Conservation (phyloP, 306 rosid species). For the Casuarina glauca region DNA sequence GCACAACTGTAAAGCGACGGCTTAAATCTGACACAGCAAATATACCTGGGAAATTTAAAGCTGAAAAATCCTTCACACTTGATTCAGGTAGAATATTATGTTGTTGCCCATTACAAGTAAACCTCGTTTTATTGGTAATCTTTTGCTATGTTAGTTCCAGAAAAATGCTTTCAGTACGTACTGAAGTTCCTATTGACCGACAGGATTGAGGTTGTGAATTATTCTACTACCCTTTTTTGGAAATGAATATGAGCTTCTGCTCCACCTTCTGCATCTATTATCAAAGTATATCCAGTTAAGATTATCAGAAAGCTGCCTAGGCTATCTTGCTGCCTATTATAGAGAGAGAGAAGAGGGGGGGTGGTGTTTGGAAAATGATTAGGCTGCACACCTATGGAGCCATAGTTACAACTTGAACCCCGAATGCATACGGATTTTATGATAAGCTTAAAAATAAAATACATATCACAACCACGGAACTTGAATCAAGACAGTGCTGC, state of each 20-base stretch:
- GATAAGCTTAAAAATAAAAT: not conserved
- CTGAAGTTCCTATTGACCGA: not conserved
- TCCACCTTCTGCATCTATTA: not conserved
- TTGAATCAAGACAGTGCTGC: not conserved
- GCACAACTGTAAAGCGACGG: too few species aligned
- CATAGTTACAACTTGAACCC: not conserved
- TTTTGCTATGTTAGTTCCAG: not conserved
- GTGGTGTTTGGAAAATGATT: too few species aligned
- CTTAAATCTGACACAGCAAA: too few species aligned
- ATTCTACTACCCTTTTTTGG: not conserved
- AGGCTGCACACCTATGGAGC: not conserved
- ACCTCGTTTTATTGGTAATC: not conserved
- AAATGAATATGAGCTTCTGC: not conserved
- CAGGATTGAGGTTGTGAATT: not conserved
- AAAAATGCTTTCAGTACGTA: too few species aligned
- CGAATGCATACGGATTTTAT: not conserved
- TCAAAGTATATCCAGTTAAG: not conserved
- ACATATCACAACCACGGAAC: not conserved
- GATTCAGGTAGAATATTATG: not conserved
- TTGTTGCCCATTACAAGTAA: not conserved
- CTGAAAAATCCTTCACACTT: not conserved
- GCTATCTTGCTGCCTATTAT: not conserved
- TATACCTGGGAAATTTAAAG: not conserved
- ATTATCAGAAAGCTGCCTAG: not conserved
- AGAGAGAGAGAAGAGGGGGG: too few species aligned